Conservation (phyloP, 139 green algal species). For the Chloropicon primus region DNA sequence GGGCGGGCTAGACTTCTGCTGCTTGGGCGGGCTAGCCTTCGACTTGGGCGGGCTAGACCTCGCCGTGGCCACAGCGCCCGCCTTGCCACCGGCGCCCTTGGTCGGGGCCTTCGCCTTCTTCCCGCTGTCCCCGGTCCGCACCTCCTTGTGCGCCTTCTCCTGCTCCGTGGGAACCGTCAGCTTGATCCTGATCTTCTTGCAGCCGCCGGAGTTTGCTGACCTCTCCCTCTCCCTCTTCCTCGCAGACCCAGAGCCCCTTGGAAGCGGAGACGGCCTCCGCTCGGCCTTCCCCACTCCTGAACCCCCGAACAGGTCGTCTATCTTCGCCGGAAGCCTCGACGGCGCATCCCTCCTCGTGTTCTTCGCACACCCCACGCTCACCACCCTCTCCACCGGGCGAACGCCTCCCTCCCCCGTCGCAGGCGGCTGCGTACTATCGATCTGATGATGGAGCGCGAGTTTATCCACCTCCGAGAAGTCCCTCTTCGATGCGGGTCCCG, state of each 20-base stretch:
- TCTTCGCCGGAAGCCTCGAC: neutral
- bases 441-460: neutral
- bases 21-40: too few species aligned
- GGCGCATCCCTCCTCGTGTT: neutral
- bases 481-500: neutral
- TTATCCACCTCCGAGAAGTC: neutral
- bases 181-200: neutral
- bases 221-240: neutral
- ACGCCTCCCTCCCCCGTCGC: neutral
- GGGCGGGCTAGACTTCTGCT: too few species aligned
- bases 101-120: neutral
- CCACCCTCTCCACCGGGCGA: too few species aligned
- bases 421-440: neutral
- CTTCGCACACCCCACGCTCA: too few species aligned
- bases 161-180: neutral
- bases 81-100: too few species aligned
- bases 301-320: neutral
- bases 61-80: neutral
- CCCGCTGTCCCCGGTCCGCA: neutral
- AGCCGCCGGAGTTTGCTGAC: neutral
- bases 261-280: neutral
- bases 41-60: too few species aligned
- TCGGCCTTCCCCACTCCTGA: neutral
- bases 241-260: neutral
- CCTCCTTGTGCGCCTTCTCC: neutral